A percentile compares a stretch with the other conserved stretches of the same genome.
phyloP scores from a whole-genome alignment of 75 land plant species.

The Isoetes taiwanensis region DNA sequence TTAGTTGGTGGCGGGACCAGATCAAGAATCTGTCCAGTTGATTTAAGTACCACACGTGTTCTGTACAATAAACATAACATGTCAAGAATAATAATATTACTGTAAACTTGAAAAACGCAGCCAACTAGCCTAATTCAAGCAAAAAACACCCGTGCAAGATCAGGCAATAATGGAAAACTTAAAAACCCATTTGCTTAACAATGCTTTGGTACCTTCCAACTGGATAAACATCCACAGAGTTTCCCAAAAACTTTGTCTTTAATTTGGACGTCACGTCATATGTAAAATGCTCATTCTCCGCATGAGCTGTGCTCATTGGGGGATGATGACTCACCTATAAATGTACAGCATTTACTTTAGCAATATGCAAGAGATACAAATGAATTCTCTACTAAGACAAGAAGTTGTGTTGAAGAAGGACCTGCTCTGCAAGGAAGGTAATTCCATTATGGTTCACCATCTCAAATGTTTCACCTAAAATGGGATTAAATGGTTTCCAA shows the following conservation, averaged over 20 bases:
- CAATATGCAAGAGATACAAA: no score
- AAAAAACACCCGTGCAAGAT: no score
- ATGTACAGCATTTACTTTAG: neutral
- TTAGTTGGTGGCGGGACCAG: constrained; percentile 96
- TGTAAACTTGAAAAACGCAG: no score
- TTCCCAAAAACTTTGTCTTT: constrained; percentile 91
- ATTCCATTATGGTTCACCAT: constrained; percentile 86
- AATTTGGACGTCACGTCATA: constrained; percentile 92
- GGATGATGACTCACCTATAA: constrained; percentile 97
- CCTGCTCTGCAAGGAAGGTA: constrained; percentile 88
- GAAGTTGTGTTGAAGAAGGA: constrained; percentile 3
- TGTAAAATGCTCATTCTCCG: constrained; percentile 91
- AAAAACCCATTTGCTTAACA: no score
- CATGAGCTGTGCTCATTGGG: constrained; percentile 95
- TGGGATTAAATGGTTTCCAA: constrained; percentile 99
- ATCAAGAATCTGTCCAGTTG: constrained; percentile 63
- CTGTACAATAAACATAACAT: constrained; percentile 43
- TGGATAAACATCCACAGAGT: constrained; percentile 92
- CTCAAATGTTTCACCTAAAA: constrained; percentile 95
- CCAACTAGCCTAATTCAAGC: no score
- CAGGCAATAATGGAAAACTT: neutral
- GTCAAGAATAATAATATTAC: no score
- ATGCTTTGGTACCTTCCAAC: constrained; percentile 62
- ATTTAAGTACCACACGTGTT: constrained; percentile 76
- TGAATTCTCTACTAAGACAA: neutral